Conservation (phyloP, 1,139 yeast species). For the Sugiyamaella neomexicana region DNA sequence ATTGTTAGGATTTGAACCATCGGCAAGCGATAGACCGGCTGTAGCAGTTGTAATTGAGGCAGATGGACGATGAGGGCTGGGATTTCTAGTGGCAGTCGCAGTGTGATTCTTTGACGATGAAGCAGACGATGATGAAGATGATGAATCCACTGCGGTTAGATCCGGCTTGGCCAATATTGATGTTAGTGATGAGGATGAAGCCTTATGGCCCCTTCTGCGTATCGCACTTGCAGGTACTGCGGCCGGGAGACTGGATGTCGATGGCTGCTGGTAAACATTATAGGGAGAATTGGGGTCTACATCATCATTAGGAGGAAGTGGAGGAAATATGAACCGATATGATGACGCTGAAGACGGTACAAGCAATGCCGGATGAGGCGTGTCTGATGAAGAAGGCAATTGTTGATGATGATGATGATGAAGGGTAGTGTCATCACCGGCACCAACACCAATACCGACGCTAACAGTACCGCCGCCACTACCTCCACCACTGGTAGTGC, state of each 20-base stretch:
- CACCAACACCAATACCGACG: too few species aligned
- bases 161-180: slow-evolving; percentile 14
- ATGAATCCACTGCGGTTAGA: not conserved
- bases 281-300: not conserved
- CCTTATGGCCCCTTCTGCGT: slow-evolving; percentile 13
- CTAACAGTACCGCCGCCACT: not conserved
- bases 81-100: slow-evolving; percentile 7
- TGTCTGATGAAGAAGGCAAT: not conserved
- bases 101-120: not conserved
- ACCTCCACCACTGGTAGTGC: not conserved
- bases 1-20: not conserved
- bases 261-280: slow-evolving; percentile 6
- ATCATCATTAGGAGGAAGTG: slow-evolving; percentile 5
- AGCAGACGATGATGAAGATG: not conserved
- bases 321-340: slow-evolving; percentile 18
- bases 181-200: slow-evolving; percentile 8
- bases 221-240: not conserved
- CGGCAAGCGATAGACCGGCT: slow-evolving; percentile 18
- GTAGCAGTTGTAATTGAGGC: slow-evolving; percentile 22
- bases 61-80: slow-evolving; percentile 20
- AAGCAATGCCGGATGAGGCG: slow-evolving; percentile 4
- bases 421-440: not conserved
- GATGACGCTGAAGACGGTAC: slow-evolving; percentile 16
- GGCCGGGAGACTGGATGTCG: not conserved
- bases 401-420: slow-evolving; percentile 1